phyloP scores from a whole-genome alignment of 345 rosid species.

The Punica granatum region DNA sequence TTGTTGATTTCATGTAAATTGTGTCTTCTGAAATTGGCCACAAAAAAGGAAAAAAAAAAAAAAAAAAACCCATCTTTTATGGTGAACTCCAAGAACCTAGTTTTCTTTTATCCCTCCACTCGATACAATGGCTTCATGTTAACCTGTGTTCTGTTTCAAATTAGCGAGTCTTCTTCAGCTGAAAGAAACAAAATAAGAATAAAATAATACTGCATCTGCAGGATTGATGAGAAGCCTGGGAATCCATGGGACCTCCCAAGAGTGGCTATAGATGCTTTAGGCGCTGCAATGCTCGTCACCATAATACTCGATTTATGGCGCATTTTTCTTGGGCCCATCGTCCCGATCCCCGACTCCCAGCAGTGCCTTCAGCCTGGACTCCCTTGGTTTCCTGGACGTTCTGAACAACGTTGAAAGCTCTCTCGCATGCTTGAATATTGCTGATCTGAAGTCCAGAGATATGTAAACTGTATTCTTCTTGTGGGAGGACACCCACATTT shows the following conservation, averaged over 20 bases:
- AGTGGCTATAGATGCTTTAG: slow-evolving; percentile 85
- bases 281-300: slow-evolving; percentile 95
- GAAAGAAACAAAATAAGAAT: not conserved
- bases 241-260: slow-evolving; percentile 73
- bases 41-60: too few species aligned
- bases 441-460: not conserved
- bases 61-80: too few species aligned
- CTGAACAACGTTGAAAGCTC: slow-evolving; percentile 16
- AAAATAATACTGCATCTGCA: slow-evolving; percentile 16
- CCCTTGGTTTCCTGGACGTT: slow-evolving; percentile 65
- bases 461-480: not conserved
- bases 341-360: slow-evolving; percentile 40
- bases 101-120: too few species aligned
- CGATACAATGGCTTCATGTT: not conserved
- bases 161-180: not conserved
- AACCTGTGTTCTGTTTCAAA: not conserved
- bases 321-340: slow-evolving; percentile 83
- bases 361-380: slow-evolving; percentile 69
- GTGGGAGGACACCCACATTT: not conserved
- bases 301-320: slow-evolving; percentile 96
- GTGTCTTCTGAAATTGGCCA: not conserved
- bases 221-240: slow-evolving; percentile 89
- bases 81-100: too few species aligned
- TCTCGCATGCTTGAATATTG: not conserved
- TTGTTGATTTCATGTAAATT: not conserved